These are phyloP conservation scores for Trypanosoma lewisi DNA, from an alignment of 208 protist genomes.

Conservation along the genomic window DNA sequence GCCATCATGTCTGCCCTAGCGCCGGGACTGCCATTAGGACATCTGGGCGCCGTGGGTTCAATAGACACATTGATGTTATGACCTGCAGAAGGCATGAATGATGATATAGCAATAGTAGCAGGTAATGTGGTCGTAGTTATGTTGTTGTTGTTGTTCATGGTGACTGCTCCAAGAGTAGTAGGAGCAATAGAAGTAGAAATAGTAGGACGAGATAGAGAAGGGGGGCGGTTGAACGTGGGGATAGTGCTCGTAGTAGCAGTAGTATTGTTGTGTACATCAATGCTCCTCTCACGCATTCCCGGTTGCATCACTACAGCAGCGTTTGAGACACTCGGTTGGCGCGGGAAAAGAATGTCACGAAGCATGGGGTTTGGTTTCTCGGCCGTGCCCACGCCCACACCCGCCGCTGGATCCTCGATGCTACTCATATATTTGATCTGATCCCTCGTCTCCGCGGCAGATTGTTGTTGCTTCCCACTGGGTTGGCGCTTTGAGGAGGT, in stretches of 20 bases:
- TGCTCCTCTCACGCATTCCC: not conserved
- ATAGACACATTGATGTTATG: not conserved
- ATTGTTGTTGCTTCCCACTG: constrained; percentile 5
- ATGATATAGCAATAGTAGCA: too few species aligned
- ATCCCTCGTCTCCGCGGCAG: constrained; percentile 3
- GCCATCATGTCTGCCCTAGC: not conserved
- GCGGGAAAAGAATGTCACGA: constrained; percentile 24
- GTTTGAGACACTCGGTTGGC: not conserved
- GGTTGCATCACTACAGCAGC: not conserved
- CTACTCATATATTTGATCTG: constrained; percentile 21
- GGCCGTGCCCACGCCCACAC: constrained; percentile 38
- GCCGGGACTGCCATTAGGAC: not conserved
- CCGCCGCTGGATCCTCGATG: constrained; percentile 31
- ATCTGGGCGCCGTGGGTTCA: not conserved
- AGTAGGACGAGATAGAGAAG: too few species aligned
- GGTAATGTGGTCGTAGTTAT: too few species aligned
- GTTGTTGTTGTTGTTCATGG: not conserved
- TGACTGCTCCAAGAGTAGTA: not conserved
- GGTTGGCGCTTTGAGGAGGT: not conserved
- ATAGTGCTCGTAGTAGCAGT: too few species aligned
- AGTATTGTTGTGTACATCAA: not conserved
- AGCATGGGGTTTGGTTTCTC: constrained; percentile 16
- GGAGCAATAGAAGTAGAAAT: too few species aligned
- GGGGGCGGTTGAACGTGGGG: too few species aligned
- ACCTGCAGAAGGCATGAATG: too few species aligned